Base-by-base conservation (phyloP, 1,139 yeast species). In the Schizosaccharomyces versatilis region DNA sequence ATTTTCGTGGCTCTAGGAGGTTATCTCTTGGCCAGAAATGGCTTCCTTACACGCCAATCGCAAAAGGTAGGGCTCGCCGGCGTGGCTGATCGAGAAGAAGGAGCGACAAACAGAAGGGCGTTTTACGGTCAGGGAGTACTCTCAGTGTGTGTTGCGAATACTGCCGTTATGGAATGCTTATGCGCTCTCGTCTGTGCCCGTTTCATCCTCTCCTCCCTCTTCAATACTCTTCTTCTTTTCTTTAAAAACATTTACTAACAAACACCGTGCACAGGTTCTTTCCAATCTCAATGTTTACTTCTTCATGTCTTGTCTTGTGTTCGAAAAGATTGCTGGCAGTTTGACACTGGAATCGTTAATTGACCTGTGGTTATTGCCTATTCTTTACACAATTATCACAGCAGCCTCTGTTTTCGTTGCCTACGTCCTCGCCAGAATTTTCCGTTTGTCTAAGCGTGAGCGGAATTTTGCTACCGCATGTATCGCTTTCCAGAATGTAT, bases 241-340 rank as follows among this genome's bases (percentile, higher is more conserved):
- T 52, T 2, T 17, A n/a, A n/a, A n/a, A n/a, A n/a, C n/a, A n/a
- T 14, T 38, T 7, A 40, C 38, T 10, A 15, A 5, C 53, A 75
- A 75, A 73, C 57, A 71, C 78, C 44, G 70, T 71, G 51, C 84
- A 61, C 80, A 80, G 64, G 75, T 75, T 54, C 69, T 84, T 38
- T 78, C 84, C 19, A 73, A 74, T 57, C 70, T 84, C 54, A 84
- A 84, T 62, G 93, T 84, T 47, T 85, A 81, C 67, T 70, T 84
- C 56, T 82, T 84, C 68, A 84, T 94, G 19, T 94, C 94, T 6
- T 83, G 93, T 60, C 75, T 84, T 68, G 84, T 84, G 61, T 84
- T 84, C 66, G 73, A 81, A 59, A 84, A 84, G 56, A 58, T 84
- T 62, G 94, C 93, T 9, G 78, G 86, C 3, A 78, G 85, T 6